Base-by-base conservation (phyloP, 2,329 filamentous ascomycete species). In the Pseudocercospora ulei region DNA sequence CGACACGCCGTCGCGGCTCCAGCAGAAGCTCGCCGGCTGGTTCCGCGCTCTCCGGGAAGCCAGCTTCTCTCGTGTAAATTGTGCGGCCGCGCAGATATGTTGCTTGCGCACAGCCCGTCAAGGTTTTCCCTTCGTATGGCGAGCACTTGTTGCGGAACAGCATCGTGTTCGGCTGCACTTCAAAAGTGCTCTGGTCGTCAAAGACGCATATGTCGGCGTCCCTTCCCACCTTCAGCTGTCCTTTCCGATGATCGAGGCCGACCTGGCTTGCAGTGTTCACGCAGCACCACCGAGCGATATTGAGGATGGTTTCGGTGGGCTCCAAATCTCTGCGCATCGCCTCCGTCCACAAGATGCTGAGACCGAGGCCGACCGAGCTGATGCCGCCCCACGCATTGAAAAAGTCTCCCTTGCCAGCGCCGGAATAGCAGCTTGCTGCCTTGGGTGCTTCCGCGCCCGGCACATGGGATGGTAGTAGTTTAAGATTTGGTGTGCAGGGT, bases 361-460 rank as follows among this genome's bases (percentile, higher is more conserved):
- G 71, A 0, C 90, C 90, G 1, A 98, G 74, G 0, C 90, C 90
- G 11, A 98, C 88, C 3, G 82, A 90, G 3, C 83, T 88, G 56
- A 98, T 94, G 8, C 90, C 90, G 38, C 90, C 90, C 90, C 90
- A 98, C 1, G 87, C 87, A 3, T 81, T 77, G 65, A 96, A 90
- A 71, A 98, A 96, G 65, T 96, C 84, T 23, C 90, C 90, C 14
- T 63, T 61, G 13, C 66, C 63, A 23, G 63, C 58, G 1, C 62
- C 55, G 6, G 65, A 60, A 14, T 58, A 57, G 4, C 60, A 55
- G 12, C 49, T 52, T 39, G 54, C 58, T 43, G 48, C 53, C 41
- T 56, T 58, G 44, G 52, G 27, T 2, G 14, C n/a, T 18, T 39
- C 37, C 4, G 41, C 35, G 23, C 70, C 68, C 9, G 70, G 74